Conservation (phyloP, 768 basidiomycete species). For the Lactarius tabidus region DNA sequence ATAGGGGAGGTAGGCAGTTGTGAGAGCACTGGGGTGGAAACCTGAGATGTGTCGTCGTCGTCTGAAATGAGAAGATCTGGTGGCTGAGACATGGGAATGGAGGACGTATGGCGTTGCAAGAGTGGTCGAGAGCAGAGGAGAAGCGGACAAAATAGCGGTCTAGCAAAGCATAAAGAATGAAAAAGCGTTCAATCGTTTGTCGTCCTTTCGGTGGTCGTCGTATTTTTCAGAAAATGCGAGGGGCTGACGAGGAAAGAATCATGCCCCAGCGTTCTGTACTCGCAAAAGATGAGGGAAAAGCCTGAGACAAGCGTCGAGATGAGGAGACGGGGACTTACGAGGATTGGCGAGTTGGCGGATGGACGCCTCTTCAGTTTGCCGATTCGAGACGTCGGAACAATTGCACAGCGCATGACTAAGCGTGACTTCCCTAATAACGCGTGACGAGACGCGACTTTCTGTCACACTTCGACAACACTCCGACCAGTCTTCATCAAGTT, state of each 20-base stretch:
- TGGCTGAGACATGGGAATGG: slow-evolving; percentile 12
- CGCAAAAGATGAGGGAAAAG: background rate
- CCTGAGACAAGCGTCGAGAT: background rate
- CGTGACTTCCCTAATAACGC: background rate
- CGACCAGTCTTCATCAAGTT: background rate
- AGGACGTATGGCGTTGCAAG: slow-evolving; percentile 8
- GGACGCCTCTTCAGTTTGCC: slow-evolving; percentile 11
- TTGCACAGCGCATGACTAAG: background rate
- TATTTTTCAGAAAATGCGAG: slow-evolving; percentile 6
- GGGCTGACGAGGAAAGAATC: slow-evolving; percentile 2
- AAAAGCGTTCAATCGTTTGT: slow-evolving; percentile 1
- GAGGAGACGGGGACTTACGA: background rate
- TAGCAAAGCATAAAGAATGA: slow-evolving; percentile 17
- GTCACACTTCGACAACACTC: slow-evolving; percentile 4
- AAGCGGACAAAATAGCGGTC: background rate
- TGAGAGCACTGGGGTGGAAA: slow-evolving; percentile 22
- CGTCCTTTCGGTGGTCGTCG: slow-evolving; percentile 13
- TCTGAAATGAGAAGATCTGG: slow-evolving; percentile 16
- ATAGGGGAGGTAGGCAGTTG: slow-evolving; percentile 9
- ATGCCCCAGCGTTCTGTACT: background rate
- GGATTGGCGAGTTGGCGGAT: background rate
- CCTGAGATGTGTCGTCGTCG: slow-evolving; percentile 23
- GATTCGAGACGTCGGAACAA: slow-evolving; percentile 1
- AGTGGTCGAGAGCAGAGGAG: slow-evolving; percentile 8
- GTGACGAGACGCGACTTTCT: slow-evolving; percentile 19